These are phyloP conservation scores for Peribolospora kevripleyi DNA, from an alignment of 768 basidiomycete species.

Conservation along the genomic window DNA sequence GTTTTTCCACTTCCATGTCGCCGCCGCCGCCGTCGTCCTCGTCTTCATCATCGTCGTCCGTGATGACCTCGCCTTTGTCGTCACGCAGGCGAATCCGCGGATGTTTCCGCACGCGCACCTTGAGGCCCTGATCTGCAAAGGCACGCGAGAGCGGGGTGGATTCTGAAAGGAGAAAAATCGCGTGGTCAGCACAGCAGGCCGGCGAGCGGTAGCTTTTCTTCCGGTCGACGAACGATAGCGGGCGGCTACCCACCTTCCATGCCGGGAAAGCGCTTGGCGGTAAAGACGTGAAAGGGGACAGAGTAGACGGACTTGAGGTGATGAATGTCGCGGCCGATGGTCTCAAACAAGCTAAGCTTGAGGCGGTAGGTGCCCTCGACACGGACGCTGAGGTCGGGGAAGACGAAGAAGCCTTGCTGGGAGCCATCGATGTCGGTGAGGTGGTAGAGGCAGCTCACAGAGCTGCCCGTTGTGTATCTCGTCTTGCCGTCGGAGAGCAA, in stretches of 20 bases:
- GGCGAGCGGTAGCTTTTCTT: too few species aligned
- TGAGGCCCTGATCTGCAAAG: constrained; percentile 85
- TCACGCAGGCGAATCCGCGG: constrained; percentile 46
- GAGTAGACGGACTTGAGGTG: constrained; percentile 82
- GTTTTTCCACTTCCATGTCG: too few species aligned
- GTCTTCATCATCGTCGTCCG: too few species aligned
- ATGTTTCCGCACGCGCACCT: constrained; percentile 79
- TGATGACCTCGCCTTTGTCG: too few species aligned
- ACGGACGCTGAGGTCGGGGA: constrained; percentile 73
- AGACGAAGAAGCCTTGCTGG: constrained; percentile 75
- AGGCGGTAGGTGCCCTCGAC: constrained; percentile 72
- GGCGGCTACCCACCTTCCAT: constrained; percentile 85
- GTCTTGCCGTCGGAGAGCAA: constrained; percentile 81
- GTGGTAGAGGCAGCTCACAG: constrained; percentile 72
- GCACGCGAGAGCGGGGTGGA: constrained; percentile 71
- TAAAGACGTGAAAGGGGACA: constrained; percentile 73
- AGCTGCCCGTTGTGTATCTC: constrained; percentile 67
- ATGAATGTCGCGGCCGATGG: constrained; percentile 50
- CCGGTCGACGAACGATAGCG: too few species aligned
- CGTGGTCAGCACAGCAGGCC: background rate
- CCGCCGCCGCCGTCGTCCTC: too few species aligned
- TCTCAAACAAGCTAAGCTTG: constrained; percentile 57
- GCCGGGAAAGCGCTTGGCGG: constrained; percentile 86
- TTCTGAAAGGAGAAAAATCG: constrained; percentile 26
- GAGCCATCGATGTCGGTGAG: constrained; percentile 43